Conservation (phyloP, 2,329 filamentous ascomycete species). For the Fusarium armeniacum region DNA sequence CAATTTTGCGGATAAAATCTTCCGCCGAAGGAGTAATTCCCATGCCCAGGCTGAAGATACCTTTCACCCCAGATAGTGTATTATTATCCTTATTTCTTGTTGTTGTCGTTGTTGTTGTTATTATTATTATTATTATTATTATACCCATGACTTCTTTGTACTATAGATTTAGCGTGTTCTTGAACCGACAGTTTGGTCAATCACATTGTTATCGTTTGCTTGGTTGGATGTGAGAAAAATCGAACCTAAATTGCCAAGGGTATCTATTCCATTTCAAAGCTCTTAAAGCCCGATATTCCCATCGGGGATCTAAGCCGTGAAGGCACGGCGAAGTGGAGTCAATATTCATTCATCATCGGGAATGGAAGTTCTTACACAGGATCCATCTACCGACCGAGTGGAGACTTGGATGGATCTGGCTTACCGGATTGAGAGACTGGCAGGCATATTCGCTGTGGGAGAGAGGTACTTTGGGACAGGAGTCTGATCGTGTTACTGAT, state of each 20-base stretch:
- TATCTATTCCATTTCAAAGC: background rate
- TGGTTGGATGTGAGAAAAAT: background rate
- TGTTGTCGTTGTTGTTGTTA: no score
- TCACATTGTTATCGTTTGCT: background rate
- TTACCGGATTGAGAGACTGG: conserved; percentile 17
- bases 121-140: conserved; percentile 8
- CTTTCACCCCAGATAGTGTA: conserved; percentile 47
- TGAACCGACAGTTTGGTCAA: conserved; percentile 11
- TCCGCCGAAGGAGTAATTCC: conserved; percentile 50
- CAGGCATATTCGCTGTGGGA: conserved; percentile 22
- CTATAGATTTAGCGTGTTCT: conserved; percentile 38
- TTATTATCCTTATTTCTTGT: conserved; percentile 23
- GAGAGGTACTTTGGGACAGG: background rate
- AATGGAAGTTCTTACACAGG: conserved; percentile 20
- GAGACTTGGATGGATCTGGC: background rate
- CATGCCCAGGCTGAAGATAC: conserved; percentile 47
- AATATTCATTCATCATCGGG: conserved; percentile 14
- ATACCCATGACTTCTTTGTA: conserved; percentile 41
- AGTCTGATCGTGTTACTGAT: background rate
- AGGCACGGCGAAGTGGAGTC: conserved; percentile 35
- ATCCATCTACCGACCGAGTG: conserved; percentile 7
- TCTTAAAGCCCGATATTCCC: conserved; percentile 5
- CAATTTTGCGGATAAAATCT: conserved; percentile 50
- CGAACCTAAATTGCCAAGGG: background rate
- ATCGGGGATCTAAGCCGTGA: conserved; percentile 19